A percentile compares a stretch with the other conserved stretches of the same genome.
These are phyloP conservation scores for Sclerotinia trifoliorum DNA, from an alignment of 2,329 filamentous ascomycete genomes.

Conservation along the genomic window DNA sequence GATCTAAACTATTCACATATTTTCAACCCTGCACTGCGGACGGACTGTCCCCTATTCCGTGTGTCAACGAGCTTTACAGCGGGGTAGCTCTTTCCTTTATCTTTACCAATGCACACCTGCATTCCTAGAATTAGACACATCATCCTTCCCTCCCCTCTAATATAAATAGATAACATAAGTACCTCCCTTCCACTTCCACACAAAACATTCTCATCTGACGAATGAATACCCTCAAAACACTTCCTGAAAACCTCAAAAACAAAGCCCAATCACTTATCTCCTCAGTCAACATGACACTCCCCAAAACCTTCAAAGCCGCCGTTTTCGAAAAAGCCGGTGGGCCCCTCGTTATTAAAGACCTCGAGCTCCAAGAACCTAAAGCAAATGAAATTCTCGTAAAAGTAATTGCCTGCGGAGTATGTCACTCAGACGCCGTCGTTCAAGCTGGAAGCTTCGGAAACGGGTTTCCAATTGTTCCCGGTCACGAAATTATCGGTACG, in stretches of 20 bases:
- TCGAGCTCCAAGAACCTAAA: conserved; percentile 56
- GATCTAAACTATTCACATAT: neutral
- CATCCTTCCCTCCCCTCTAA: neutral
- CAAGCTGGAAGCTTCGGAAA: conserved; percentile 53
- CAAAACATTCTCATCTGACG: neutral
- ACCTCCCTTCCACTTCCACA: neutral
- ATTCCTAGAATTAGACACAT: neutral
- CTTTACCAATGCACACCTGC: neutral
- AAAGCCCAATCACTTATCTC: conserved; percentile 10
- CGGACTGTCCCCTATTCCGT: neutral
- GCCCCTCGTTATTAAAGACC: conserved; percentile 57
- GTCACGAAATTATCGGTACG: conserved; percentile 70
- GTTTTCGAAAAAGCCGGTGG: conserved; percentile 54
- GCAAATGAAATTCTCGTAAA: conserved; percentile 66
- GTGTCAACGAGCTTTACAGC: neutral
- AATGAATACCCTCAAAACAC: neutral
- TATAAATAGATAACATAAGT: neutral
- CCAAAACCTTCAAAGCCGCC: conserved; percentile 66
- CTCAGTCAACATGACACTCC: conserved; percentile 44
- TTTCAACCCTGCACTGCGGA: neutral
- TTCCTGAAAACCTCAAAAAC: neutral
- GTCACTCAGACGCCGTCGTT: conserved; percentile 57
- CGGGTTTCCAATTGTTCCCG: conserved; percentile 60
- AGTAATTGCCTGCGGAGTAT: conserved; percentile 70
- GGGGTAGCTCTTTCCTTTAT: conserved; percentile 5